Conservation (phyloP, 2,329 filamentous ascomycete species). For the Parastagonospora nodorum region DNA sequence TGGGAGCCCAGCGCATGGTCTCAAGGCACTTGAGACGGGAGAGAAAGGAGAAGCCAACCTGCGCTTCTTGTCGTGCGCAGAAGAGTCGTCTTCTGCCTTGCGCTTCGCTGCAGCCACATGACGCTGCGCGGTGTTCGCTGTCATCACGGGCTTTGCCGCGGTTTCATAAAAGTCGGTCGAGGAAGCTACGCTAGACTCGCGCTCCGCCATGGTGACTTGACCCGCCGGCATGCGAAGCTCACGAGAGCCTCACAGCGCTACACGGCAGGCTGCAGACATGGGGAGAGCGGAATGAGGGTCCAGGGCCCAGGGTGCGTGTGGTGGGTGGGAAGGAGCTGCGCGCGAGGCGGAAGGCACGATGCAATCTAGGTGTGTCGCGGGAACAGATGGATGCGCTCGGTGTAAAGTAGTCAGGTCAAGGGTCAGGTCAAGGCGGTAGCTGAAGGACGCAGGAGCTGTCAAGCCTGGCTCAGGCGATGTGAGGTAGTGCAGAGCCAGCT, state of each 20-base stretch:
- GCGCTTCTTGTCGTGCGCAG: conserved; percentile 39
- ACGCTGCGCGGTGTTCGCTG: conserved; percentile 15
- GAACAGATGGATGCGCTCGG: not conserved
- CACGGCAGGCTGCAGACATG: conserved; percentile 37
- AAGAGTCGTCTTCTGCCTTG: conserved; percentile 37
- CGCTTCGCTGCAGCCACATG: conserved; percentile 34
- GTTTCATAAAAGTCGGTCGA: conserved; percentile 45
- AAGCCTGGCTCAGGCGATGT: not conserved
- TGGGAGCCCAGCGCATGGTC: conserved; percentile 53
- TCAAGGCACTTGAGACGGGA: conserved; percentile 17
- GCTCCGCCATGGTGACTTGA: conserved; percentile 36
- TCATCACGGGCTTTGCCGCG: conserved; percentile 24
- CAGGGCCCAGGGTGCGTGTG: conserved; percentile 10
- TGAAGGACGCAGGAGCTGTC: not conserved
- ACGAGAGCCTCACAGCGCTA: conserved; percentile 35
- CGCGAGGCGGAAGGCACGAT: too few relatives aligned
- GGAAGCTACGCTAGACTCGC: conserved; percentile 41
- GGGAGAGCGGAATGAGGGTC: conserved; percentile 8
- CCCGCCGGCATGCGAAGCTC: conserved; percentile 31
- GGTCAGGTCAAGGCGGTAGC: not conserved
- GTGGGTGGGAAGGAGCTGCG: not conserved
- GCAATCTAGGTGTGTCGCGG: not conserved
- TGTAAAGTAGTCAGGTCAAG: not conserved
- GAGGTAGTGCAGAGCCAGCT: conserved; percentile 3
- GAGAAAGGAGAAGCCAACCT: conserved; percentile 26